phyloP scores from a whole-genome alignment of 83 land plant species.

The Diphasiastrum complanatum region DNA sequence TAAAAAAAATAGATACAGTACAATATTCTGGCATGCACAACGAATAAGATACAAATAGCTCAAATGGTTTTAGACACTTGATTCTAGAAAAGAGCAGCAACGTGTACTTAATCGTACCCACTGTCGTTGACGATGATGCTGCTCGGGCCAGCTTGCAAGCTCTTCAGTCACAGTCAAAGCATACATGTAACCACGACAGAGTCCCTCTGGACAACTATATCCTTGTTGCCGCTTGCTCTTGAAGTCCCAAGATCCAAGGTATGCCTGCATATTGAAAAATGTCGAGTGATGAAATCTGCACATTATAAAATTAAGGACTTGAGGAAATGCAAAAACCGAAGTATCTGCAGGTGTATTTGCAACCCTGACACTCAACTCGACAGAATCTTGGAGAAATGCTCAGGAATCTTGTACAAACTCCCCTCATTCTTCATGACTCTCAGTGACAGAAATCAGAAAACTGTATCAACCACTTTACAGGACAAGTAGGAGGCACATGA shows the following conservation, averaged over 20 bases:
- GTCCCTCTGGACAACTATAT: not conserved
- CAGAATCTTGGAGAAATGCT: too few relatives aligned
- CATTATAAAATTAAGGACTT: too few relatives aligned
- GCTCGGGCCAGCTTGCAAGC: not conserved
- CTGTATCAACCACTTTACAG: too few relatives aligned
- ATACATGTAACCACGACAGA: not conserved
- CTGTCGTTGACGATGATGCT: not conserved
- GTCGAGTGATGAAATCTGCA: too few relatives aligned
- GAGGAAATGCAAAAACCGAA: too few relatives aligned
- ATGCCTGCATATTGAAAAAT: too few relatives aligned
- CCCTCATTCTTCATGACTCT: too few relatives aligned
- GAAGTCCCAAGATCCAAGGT: not conserved
- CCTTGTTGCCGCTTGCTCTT: not conserved
- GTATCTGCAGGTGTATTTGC: too few relatives aligned
- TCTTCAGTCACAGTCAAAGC: not conserved
- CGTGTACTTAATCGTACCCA: not conserved
- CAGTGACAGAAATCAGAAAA: too few relatives aligned
- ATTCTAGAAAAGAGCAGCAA: not conserved
- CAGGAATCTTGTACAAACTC: too few relatives aligned
- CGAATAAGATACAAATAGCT: not conserved
- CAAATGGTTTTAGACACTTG: not conserved
- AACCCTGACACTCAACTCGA: too few relatives aligned
- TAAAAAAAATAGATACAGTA: not conserved
- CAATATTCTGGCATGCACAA: not conserved
- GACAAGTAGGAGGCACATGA: too few relatives aligned